Evolutionary conservation across 1,139 yeast species (phyloP).

Genomic region (Meyerozyma smithsonii): DNA sequence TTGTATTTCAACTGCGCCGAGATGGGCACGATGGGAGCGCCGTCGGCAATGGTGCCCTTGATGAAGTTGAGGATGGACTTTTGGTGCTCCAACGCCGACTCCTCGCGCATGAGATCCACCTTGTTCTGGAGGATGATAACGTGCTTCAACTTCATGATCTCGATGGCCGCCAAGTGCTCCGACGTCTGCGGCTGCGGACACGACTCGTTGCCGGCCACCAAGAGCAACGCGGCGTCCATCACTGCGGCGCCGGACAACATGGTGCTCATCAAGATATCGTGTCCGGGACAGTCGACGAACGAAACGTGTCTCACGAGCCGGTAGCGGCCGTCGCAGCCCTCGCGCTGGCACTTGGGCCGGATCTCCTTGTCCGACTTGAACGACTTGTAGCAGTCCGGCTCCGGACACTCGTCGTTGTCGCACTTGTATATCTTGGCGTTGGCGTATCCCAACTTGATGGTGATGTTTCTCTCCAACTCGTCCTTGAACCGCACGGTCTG

Average conservation of each 20-base stretch:
- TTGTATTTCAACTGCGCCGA: conserved; percentile 98
- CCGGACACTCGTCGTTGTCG: conserved; percentile 81
- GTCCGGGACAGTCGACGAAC: conserved; percentile 99
- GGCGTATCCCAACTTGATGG: conserved; percentile 97
- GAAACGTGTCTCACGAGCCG: conserved; percentile 92
- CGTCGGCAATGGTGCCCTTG: conserved; percentile 97
- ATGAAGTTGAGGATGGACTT: conserved; percentile 87
- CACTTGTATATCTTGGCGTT: conserved; percentile 97
- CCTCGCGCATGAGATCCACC: conserved; percentile 98
- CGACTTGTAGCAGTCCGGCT: conserved; percentile 93
- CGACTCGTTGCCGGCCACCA: conserved; percentile 97
- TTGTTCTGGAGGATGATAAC: conserved; percentile 95
- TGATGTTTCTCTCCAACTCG: conserved; percentile 97
- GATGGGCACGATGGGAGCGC: conserved; percentile 98
- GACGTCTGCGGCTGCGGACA: conserved; percentile 99
- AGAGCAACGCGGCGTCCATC: conserved; percentile 96
- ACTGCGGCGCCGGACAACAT: conserved; percentile 99
- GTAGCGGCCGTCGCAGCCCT: conserved; percentile 82
- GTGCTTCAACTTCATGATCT: conserved; percentile 96
- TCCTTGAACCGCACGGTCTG: conserved; percentile 98
- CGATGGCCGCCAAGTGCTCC: conserved; percentile 98
- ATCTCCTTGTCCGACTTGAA: conserved; percentile 94
- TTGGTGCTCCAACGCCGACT: conserved; percentile 92
- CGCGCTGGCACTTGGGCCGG: conserved; percentile 83
- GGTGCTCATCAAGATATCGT: conserved; percentile 99